These are phyloP conservation scores for Leccinum arenicola DNA, from an alignment of 768 basidiomycete species.

Conservation along the genomic window DNA sequence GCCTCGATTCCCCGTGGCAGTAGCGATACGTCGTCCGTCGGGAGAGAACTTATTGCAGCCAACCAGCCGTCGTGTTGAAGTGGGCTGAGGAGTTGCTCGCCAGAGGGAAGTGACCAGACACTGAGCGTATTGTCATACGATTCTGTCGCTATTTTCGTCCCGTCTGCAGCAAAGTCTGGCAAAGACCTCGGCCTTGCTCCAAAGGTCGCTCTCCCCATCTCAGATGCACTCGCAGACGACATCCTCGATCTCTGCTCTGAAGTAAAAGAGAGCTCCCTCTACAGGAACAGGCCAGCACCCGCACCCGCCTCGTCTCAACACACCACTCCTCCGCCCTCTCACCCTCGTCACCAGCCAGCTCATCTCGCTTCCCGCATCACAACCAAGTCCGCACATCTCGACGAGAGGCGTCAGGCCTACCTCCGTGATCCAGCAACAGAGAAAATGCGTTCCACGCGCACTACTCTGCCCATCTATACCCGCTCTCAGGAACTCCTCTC, in stretches of 20 bases:
- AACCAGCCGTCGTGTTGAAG: too few species aligned
- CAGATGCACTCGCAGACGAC: conserved; percentile 59
- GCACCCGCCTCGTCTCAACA: conserved; percentile 25
- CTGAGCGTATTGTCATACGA: too few species aligned
- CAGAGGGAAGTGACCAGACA: too few species aligned
- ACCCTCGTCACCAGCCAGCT: conserved; percentile 29
- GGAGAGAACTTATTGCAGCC: too few species aligned
- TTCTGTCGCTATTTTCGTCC: too few species aligned
- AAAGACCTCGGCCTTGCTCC: conserved; percentile 71
- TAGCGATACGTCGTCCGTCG: too few species aligned
- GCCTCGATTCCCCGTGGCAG: too few species aligned
- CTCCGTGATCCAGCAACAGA: conserved; percentile 56
- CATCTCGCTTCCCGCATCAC: conserved; percentile 28
- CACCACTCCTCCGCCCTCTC: conserved; percentile 5
- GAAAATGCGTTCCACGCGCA: conserved; percentile 64
- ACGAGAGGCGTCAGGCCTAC: conserved; percentile 54
- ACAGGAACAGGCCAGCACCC: conserved; percentile 57
- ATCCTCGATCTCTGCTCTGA: conserved; percentile 70
- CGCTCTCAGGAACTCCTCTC: conserved; percentile 63
- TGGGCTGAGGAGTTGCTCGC: too few species aligned
- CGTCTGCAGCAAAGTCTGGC: conserved; percentile 52
- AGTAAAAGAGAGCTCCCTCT: conserved; percentile 61
- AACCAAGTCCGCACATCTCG: conserved; percentile 58
- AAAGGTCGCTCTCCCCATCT: conserved; percentile 63
- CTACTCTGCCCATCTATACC: conserved; percentile 71